A percentile compares a stretch with the other conserved stretches of the same genome.
phyloP scores from a whole-genome alignment of 345 rosid genomes.

The Populus tremula region DNA sequence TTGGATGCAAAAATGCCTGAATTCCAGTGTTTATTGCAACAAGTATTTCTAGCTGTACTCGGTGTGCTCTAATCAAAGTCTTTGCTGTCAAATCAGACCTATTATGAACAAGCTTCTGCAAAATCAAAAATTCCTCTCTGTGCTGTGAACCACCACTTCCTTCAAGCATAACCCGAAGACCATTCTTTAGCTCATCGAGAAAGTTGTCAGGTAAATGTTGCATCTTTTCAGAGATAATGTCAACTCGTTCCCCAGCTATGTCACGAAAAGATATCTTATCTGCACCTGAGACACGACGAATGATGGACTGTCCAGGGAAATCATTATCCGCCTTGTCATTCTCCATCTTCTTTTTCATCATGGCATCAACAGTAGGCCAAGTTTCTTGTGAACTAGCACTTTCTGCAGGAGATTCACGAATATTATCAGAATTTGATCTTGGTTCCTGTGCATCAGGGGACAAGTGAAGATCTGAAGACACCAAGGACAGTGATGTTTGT shows the following conservation, averaged over 20 bases:
- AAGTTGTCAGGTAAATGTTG: slow-evolving; percentile 64
- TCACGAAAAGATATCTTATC: slow-evolving; percentile 80
- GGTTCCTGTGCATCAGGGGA: slow-evolving; percentile 60
- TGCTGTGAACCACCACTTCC: slow-evolving; percentile 81
- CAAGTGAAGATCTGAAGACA: slow-evolving; percentile 62
- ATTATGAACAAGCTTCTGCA: slow-evolving; percentile 78
- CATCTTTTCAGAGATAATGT: slow-evolving; percentile 73
- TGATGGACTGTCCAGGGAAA: slow-evolving; percentile 62
- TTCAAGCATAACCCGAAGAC: slow-evolving; percentile 71
- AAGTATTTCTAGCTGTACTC: slow-evolving; percentile 81
- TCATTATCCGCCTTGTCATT: slow-evolving; percentile 66
- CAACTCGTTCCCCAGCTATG: slow-evolving; percentile 86
- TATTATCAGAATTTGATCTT: slow-evolving; percentile 64
- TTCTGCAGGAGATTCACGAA: slow-evolving; percentile 90
- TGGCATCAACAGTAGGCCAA: slow-evolving; percentile 76
- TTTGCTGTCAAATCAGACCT: slow-evolving; percentile 78
- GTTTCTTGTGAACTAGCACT: slow-evolving; percentile 97
- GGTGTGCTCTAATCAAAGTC: slow-evolving; percentile 74
- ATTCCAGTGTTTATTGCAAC: slow-evolving; percentile 87
- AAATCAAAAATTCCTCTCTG: slow-evolving; percentile 66
- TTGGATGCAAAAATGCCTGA: slow-evolving; percentile 87
- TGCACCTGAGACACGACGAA: slow-evolving; percentile 55
- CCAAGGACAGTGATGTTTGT: slow-evolving; percentile 63
- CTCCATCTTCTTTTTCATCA: slow-evolving; percentile 58
- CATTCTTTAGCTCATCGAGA: slow-evolving; percentile 75